Evolutionary conservation across 176 grass and related monocot species (phyloP), one percentile per base, ranked within the genome.

Genomic region (Triticum timopheevii): DNA sequence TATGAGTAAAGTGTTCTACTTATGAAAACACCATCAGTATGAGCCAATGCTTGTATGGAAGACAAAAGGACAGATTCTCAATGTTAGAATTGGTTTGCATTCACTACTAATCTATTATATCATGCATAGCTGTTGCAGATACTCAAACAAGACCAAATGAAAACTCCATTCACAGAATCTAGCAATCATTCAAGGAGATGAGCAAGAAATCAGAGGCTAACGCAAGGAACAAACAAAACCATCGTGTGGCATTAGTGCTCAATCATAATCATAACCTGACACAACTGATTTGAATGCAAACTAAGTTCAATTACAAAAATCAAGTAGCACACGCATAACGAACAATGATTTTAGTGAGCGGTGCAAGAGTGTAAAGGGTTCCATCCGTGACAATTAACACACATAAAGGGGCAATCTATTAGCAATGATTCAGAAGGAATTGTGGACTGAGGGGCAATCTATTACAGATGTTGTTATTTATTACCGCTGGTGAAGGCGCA

Each of bases 401-500:
- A 9, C 16, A 61, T 7, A 8, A 69, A 54, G 0, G 27, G 27
- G 27, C 27, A 27, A 27, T 27, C 27, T 27, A 35, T 5, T 13
- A 85, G 27, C 1, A 1, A 86, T 34, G 67, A 61, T 66, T 25
- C 2, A 61, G 50, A 54, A 19, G 16, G 19, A 19, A 52, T 0
- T 0, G 49, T 1, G 49, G 13, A 52, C 47, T 5, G 34, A 35
- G 34, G 33, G 34, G 34, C 5, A 6, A 35, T 30, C 28, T 30
- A 30, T 30, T 30, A 30, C 28, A 16, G 47, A 50, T 16, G 44
- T 4, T 15, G 1, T 50, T 38, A 38, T 38, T 40, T n/a, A 15
- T 89, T 92, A 95, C 93, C 93, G 44, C 86, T 95, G 27, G 93
- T 95, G 84, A 95, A 93, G 24, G 91, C 91, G 71, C 93, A 98